These are phyloP conservation scores for Solanum chaucha DNA, from an alignment of 257 asterid species.

Conservation along the genomic window DNA sequence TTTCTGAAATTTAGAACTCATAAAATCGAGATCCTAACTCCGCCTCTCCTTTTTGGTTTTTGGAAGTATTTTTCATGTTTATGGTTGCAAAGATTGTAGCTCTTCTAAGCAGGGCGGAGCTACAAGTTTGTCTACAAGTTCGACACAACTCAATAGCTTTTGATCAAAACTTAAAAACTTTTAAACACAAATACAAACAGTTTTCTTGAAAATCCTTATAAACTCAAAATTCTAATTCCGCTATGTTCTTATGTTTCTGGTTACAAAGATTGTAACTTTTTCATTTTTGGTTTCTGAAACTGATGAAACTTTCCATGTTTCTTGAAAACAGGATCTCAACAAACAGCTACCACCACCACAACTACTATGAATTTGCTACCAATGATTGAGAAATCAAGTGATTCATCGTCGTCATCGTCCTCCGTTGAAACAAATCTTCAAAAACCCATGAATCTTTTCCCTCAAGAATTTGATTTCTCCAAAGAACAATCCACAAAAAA, in stretches of 20 bases:
- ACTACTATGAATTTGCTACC: conserved; percentile 35
- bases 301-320: not conserved
- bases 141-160: not conserved
- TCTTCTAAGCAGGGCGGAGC: not conserved
- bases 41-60: not conserved
- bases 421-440: not conserved
- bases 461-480: not conserved
- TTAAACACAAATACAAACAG: not conserved
- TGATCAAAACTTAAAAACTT: not conserved
- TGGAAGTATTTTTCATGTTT: not conserved
- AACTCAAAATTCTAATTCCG: not conserved
- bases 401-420: not conserved
- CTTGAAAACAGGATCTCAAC: conserved; percentile 5
- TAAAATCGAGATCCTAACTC: not conserved
- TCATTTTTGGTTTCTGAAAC: not conserved
- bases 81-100: not conserved
- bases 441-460: not conserved
- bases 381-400: conserved; percentile 26
- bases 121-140: too few relatives aligned
- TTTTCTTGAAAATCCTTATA: not conserved
- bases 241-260: not conserved
- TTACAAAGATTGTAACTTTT: not conserved
- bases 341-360: not conserved
- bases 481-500: not conserved
- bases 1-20: not conserved